These are phyloP conservation scores for Chlorella sp. DNA, from an alignment of 139 green algal genomes.

Conservation along the genomic window DNA sequence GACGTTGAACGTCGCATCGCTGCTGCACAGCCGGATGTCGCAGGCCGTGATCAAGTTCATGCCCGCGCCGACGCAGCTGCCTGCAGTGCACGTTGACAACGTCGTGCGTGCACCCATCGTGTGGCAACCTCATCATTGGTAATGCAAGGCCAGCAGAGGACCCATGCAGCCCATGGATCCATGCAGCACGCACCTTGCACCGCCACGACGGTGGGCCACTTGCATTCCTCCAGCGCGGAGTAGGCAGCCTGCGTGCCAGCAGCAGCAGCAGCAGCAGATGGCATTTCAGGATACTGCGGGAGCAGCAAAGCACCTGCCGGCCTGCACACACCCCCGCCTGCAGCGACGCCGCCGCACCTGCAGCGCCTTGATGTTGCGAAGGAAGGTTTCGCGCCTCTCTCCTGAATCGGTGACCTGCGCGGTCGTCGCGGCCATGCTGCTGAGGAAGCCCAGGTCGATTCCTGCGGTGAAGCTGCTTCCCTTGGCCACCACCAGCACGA, in stretches of 20 bases:
- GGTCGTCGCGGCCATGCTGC: too few relatives aligned
- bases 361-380: too few relatives aligned
- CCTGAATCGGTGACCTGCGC: too few relatives aligned
- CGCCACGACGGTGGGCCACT: conserved; percentile 23
- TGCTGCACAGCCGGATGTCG: conserved; percentile 72
- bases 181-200: conserved; percentile 22
- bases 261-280: neutral
- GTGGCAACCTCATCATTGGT: too few relatives aligned
- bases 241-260: conserved; percentile 16
- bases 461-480: conserved; percentile 1
- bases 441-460: conserved; percentile 4
- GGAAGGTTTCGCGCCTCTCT: too few relatives aligned
- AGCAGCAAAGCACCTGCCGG: too few relatives aligned
- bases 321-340: too few relatives aligned
- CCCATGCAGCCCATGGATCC: neutral
- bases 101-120: too few relatives aligned
- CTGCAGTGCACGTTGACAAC: too few relatives aligned
- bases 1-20: conserved; percentile 72
- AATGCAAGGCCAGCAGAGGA: too few relatives aligned
- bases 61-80: conserved; percentile 80
- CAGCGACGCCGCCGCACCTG: too few relatives aligned
- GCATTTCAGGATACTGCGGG: too few relatives aligned
- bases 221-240: conserved; percentile 18
- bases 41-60: conserved; percentile 82
- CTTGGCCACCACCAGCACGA: neutral